phyloP scores from a whole-genome alignment of 2,329 filamentous ascomycete genomes.

The Periconia sp. region DNA sequence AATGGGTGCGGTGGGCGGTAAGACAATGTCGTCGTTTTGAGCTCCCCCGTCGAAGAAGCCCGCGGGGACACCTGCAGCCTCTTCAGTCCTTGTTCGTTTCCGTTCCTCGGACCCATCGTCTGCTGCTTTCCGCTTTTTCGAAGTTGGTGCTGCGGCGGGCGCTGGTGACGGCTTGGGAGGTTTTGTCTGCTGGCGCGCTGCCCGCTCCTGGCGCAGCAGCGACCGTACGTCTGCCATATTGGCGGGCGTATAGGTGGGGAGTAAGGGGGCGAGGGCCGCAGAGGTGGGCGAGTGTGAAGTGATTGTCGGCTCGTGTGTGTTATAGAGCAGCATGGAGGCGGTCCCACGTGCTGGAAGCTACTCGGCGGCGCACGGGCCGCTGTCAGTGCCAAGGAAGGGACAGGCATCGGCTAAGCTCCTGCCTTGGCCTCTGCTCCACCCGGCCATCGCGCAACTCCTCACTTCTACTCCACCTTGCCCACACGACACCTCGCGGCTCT shows the following conservation, averaged over 20 bases:
- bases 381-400: constrained; percentile 13
- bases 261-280: not conserved
- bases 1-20: constrained; percentile 9
- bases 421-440: constrained; percentile 20
- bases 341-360: not conserved
- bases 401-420: constrained; percentile 20
- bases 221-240: constrained; percentile 48
- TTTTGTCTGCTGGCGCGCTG: constrained; percentile 42
- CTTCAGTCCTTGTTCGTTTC: constrained; percentile 42
- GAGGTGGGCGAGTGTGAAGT: not conserved
- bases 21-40: constrained; percentile 14
- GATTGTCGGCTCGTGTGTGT: not conserved
- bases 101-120: constrained; percentile 36
- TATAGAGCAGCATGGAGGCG: not conserved
- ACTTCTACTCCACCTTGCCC: constrained; percentile 27
- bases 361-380: not conserved
- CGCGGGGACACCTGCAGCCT: constrained; percentile 37
- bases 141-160: constrained; percentile 33
- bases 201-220: constrained; percentile 46
- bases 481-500: constrained; percentile 34
- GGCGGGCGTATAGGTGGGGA: not conserved
- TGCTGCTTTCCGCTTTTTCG: constrained; percentile 44
- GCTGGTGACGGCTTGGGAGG: constrained; percentile 35
- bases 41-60: constrained; percentile 43
- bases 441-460: constrained; percentile 34